These are phyloP conservation scores for Albifimbria verrucaria DNA, from an alignment of 2,329 filamentous ascomycete genomes.

Conservation along the genomic window DNA sequence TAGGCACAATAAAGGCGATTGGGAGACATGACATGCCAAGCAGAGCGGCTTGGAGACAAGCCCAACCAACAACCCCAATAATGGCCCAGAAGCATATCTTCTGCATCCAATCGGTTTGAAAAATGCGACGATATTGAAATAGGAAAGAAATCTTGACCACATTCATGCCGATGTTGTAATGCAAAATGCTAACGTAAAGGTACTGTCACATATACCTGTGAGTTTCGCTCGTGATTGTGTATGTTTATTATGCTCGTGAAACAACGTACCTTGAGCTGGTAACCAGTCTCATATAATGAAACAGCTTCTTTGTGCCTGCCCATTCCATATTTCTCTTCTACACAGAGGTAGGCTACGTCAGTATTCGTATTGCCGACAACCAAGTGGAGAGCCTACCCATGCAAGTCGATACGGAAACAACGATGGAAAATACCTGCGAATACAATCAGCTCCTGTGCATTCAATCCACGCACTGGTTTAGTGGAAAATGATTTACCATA, in stretches of 20 bases:
- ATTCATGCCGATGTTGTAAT: conserved; percentile 28
- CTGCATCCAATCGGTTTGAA: conserved; percentile 16
- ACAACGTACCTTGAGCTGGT: conserved; percentile 17
- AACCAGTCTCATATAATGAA: conserved; percentile 7
- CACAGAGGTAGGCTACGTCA: neutral
- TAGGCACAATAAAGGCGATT: conserved; percentile 18
- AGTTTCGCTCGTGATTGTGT: neutral
- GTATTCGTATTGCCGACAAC: neutral
- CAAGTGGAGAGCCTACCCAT: neutral
- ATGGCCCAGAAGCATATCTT: conserved; percentile 24
- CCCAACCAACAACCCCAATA: conserved; percentile 22
- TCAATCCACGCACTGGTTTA: too few species aligned
- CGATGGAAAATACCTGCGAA: neutral
- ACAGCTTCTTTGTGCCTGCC: conserved; percentile 20
- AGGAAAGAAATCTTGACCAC: conserved; percentile 28
- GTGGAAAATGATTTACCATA: conserved; percentile 8
- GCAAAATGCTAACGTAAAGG: conserved; percentile 20
- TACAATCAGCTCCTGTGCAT: too few species aligned
- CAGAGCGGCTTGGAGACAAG: conserved; percentile 18
- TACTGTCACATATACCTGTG: conserved; percentile 10
- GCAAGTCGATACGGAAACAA: neutral
- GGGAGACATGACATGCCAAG: conserved; percentile 24
- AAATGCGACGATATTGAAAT: conserved; percentile 30
- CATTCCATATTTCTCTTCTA: conserved; percentile 22
- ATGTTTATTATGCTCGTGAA: neutral